Percentiles rank a stretch among this genome's conserved stretches.
These are phyloP conservation scores for Fusarium nurragi DNA, from an alignment of 2,329 filamentous ascomycete genomes.

Conservation along the genomic window DNA sequence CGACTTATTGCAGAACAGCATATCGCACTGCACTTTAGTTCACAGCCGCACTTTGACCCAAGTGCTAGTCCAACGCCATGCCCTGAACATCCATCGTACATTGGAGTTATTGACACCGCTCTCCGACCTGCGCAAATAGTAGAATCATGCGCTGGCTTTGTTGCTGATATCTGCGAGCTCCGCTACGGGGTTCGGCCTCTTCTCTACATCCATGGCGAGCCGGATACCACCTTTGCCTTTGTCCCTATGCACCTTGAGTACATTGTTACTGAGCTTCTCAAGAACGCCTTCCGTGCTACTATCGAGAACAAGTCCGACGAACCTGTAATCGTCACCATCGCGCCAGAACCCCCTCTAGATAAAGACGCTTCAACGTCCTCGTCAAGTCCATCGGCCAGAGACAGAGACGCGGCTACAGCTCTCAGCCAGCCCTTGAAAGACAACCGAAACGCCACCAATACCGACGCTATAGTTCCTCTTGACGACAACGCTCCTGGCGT, in stretches of 20 bases:
- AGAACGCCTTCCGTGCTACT: constrained; percentile 95
- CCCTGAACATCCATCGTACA: constrained; percentile 72
- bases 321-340: constrained; percentile 91
- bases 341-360: constrained; percentile 66
- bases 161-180: constrained; percentile 95
- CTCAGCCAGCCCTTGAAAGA: constrained; percentile 27
- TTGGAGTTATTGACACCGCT: constrained; percentile 94
- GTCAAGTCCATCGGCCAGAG: constrained; percentile 41
- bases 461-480: constrained; percentile 64
- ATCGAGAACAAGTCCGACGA: constrained; percentile 85
- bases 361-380: constrained; percentile 39
- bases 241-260: constrained; percentile 97
- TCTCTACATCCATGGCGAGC: constrained; percentile 84
- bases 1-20: constrained; percentile 96
- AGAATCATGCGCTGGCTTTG: constrained; percentile 85
- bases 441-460: constrained; percentile 53
- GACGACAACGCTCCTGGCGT: constrained; percentile 81
- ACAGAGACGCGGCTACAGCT: neutral
- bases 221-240: constrained; percentile 88
- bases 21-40: constrained; percentile 82
- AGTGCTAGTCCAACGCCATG: constrained; percentile 60
- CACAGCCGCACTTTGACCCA: constrained; percentile 74
- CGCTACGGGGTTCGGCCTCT: constrained; percentile 90
- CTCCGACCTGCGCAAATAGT: constrained; percentile 84
- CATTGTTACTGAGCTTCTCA: constrained; percentile 94